A percentile compares a stretch with the other conserved stretches of the same genome.
phyloP scores from a whole-genome alignment of 768 basidiomycete species.

The Brasilioporus rufonigricans region DNA sequence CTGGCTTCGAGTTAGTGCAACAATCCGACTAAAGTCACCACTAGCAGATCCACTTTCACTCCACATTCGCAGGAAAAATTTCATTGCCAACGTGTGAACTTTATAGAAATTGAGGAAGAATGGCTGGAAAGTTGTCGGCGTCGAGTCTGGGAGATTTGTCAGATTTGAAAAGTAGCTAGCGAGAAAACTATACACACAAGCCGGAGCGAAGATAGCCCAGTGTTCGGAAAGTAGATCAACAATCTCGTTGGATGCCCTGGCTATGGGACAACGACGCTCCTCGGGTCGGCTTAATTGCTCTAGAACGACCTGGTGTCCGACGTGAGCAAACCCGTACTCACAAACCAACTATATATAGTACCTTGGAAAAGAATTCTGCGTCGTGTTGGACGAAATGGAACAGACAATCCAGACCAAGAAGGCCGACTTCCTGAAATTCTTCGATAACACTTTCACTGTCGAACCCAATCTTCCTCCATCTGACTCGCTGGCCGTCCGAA shows the following conservation, averaged over 20 bases:
- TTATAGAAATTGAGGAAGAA: slow-evolving; percentile 84
- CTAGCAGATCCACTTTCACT: slow-evolving; percentile 76
- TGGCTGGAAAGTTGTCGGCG: slow-evolving; percentile 78
- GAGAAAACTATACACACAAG: slow-evolving; percentile 51
- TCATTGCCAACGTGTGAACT: slow-evolving; percentile 76
- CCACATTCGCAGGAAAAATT: slow-evolving; percentile 94
- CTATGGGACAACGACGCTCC: slow-evolving; percentile 79
- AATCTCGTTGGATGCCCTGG: slow-evolving; percentile 80
- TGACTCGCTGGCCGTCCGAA: slow-evolving; percentile 46
- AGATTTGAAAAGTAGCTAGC: not conserved
- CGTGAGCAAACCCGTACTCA: slow-evolving; percentile 5
- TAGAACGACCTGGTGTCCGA: slow-evolving; percentile 54
- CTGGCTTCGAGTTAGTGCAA: slow-evolving; percentile 81
- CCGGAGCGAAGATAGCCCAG: slow-evolving; percentile 83
- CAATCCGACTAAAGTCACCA: slow-evolving; percentile 77
- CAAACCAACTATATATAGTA: slow-evolving; percentile 22
- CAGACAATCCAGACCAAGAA: slow-evolving; percentile 80
- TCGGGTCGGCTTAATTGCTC: slow-evolving; percentile 77
- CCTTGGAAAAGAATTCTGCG: slow-evolving; percentile 74
- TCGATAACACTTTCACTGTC: slow-evolving; percentile 67
- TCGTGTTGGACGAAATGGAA: slow-evolving; percentile 71
- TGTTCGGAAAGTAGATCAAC: slow-evolving; percentile 82
- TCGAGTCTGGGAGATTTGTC: slow-evolving; percentile 49
- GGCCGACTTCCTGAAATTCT: slow-evolving; percentile 77
- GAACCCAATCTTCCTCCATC: slow-evolving; percentile 82